phyloP scores from a whole-genome alignment of 192 early-diverging fungal species.

The Cetraspora pellucida region DNA sequence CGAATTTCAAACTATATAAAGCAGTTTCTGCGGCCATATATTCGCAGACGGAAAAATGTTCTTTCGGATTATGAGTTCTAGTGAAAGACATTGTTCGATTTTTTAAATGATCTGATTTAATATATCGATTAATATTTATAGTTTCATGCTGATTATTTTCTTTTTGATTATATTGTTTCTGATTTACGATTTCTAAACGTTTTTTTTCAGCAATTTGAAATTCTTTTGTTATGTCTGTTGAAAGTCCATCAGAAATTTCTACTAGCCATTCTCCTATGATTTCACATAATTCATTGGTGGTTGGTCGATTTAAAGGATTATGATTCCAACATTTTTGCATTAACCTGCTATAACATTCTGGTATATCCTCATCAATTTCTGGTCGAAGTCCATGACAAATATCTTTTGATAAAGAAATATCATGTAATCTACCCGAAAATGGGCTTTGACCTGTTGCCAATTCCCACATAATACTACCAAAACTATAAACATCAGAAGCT shows the following conservation, averaged over 20 bases:
- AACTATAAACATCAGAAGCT: constrained; percentile 45
- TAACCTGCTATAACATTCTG: constrained; percentile 2
- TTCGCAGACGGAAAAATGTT: neutral
- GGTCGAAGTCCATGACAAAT: constrained; percentile 21
- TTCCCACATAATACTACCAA: constrained; percentile 52
- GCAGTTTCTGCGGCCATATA: constrained; percentile 1
- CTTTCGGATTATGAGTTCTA: neutral
- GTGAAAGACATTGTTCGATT: neutral
- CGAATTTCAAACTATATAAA: constrained; percentile 4
- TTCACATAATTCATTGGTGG: constrained; percentile 44
- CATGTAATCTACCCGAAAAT: constrained; percentile 27
- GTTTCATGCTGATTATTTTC: neutral
- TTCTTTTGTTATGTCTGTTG: neutral
- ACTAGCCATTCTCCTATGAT: neutral
- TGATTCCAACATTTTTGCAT: constrained; percentile 22
- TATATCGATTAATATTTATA: neutral
- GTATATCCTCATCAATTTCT: neutral
- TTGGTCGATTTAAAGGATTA: constrained; percentile 22
- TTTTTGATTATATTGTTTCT: neutral
- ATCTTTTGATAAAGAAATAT: constrained; percentile 13
- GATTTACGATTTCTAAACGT: neutral
- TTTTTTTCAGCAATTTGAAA: neutral
- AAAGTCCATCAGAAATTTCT: neutral
- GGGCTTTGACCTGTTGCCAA: constrained; percentile 41
- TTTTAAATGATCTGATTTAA: neutral